phyloP scores from a whole-genome alignment of 2,329 filamentous ascomycete species.

The Ophiostoma quercus region DNA sequence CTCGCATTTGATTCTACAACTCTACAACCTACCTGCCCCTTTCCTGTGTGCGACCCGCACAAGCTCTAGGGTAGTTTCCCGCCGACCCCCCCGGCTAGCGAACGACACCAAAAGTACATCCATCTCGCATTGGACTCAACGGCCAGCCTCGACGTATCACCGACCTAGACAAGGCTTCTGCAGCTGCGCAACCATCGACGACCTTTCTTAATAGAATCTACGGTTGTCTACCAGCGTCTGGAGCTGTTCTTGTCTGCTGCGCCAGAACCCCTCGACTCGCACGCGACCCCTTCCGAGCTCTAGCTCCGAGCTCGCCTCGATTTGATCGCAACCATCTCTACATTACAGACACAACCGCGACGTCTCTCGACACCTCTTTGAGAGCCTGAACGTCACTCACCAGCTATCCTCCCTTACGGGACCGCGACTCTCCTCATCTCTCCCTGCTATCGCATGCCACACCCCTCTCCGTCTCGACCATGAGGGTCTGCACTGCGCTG shows the following conservation, averaged over 20 bases:
- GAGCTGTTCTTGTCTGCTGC: not conserved
- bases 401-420: not conserved
- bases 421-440: not conserved
- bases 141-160: not conserved
- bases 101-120: slow-evolving; percentile 5
- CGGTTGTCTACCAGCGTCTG: not conserved
- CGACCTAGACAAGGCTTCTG: not conserved
- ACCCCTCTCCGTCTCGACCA: slow-evolving; percentile 37
- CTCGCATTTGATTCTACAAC: not conserved
- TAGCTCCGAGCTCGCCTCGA: slow-evolving; percentile 6
- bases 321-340: not conserved
- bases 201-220: not conserved
- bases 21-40: not conserved
- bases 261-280: not conserved
- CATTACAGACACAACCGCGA: not conserved
- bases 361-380: not conserved
- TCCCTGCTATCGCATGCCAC: slow-evolving; percentile 18
- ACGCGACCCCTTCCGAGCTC: not conserved
- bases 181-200: not conserved
- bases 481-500: slow-evolving; percentile 48
- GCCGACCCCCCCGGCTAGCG: not conserved
- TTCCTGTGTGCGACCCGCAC: slow-evolving; percentile 11
- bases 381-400: not conserved
- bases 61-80: slow-evolving; percentile 2
- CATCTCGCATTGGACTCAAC: not conserved